These are phyloP conservation scores for Chenopodium suecicum DNA, from an alignment of 148 eudicot species.

Conservation along the genomic window DNA sequence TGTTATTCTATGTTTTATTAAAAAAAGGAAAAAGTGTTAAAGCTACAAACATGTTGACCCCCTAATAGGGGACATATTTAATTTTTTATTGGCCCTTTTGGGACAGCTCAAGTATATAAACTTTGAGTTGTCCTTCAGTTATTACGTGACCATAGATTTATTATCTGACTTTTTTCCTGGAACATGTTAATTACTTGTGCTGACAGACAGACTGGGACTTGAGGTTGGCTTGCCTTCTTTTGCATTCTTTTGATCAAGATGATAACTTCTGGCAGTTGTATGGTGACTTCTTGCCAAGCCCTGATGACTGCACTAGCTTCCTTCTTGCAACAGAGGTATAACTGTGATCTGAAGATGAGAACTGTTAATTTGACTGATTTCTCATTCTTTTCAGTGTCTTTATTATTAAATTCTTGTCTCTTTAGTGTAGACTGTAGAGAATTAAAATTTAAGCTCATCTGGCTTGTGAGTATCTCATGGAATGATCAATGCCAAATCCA, in stretches of 20 bases:
- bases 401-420: not conserved
- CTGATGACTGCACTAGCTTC: constrained; percentile 82
- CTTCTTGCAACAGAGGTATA: constrained; percentile 94
- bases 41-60: not conserved
- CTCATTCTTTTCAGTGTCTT: not conserved
- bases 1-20: not conserved
- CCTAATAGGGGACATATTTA: no score
- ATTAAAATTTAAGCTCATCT: not conserved
- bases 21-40: not conserved
- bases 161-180: not conserved
- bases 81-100: not conserved
- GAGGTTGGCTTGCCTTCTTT: constrained; percentile 92
- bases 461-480: not conserved
- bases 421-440: not conserved
- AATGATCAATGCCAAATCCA: not conserved
- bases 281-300: constrained; percentile 89
- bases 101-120: not conserved
- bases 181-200: constrained; percentile 3
- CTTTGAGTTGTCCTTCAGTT: not conserved
- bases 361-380: not conserved
- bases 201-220: constrained; percentile 99
- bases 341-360: not conserved
- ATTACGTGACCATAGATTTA: not conserved
- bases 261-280: constrained; percentile 95
- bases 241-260: constrained; percentile 73